Evolutionary conservation across 139 green algal genomes (phyloP).

Genomic region (Coelastrella sp.): DNA sequence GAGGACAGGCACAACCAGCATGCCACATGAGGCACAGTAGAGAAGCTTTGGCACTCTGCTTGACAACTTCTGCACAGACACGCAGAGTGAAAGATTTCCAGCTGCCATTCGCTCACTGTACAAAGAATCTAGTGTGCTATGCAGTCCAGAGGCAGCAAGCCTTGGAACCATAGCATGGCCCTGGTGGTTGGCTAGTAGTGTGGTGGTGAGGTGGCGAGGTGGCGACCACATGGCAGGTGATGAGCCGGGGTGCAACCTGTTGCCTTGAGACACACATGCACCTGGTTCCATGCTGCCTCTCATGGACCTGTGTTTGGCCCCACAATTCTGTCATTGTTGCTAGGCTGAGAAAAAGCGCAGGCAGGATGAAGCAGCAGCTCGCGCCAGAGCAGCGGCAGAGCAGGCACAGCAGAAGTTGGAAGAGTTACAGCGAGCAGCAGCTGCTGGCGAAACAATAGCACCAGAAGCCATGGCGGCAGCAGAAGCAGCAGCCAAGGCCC

Average conservation of each 20-base stretch:
- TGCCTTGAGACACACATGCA: background rate
- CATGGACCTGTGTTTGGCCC: too few species aligned
- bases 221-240: background rate
- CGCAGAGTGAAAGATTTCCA: too few species aligned
- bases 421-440: slow-evolving; percentile 48
- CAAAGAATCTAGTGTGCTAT: too few species aligned
- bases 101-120: too few species aligned
- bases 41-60: too few species aligned
- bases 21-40: too few species aligned
- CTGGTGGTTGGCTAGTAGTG: too few species aligned
- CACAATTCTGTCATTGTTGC: background rate
- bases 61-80: too few species aligned
- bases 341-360: slow-evolving; percentile 67
- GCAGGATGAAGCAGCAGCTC: slow-evolving; percentile 59
- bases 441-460: background rate
- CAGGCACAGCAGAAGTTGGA: slow-evolving; percentile 62
- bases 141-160: too few species aligned
- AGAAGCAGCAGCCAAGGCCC: slow-evolving; percentile 36
- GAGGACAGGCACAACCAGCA: background rate
- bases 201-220: too few species aligned
- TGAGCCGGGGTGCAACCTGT: background rate
- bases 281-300: background rate
- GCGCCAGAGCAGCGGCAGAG: slow-evolving; percentile 56
- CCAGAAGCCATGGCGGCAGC: slow-evolving; percentile 27
- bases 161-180: too few species aligned